phyloP scores from a whole-genome alignment of 306 rosid genomes.

The Castanospermum australe region DNA sequence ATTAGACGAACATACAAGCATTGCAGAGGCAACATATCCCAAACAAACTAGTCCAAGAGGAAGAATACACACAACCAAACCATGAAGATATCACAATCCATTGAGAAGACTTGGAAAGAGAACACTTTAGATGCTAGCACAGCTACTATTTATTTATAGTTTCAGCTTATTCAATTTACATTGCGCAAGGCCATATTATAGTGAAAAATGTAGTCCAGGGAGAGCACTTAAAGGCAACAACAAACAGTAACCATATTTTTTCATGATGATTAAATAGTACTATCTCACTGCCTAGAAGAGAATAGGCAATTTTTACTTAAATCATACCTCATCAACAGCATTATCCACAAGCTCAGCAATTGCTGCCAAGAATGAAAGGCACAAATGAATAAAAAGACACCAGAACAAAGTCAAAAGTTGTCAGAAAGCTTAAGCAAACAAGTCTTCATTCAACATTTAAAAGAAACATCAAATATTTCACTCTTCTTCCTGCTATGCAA shows the following conservation, averaged over 20 bases:
- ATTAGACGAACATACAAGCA: not conserved
- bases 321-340: slow-evolving; percentile 89
- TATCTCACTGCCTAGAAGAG: slow-evolving; percentile 11
- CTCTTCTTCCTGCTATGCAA: not conserved
- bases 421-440: slow-evolving; percentile 6
- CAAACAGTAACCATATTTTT: not conserved
- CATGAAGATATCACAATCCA: not conserved
- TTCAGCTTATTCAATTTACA: not conserved
- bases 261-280: not conserved
- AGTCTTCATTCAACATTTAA: slow-evolving; percentile 2
- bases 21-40: not conserved
- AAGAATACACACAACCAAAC: not conserved
- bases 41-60: not conserved
- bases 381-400: not conserved
- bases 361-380: slow-evolving; percentile 56
- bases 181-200: not conserved
- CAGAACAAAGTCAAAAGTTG: not conserved
- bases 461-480: slow-evolving; percentile 5
- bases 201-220: not conserved
- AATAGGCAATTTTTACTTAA: slow-evolving; percentile 3
- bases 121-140: not conserved
- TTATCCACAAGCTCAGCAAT: slow-evolving; percentile 96
- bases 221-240: slow-evolving; percentile 1
- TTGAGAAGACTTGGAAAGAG: not conserved
- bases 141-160: not conserved